Evolutionary conservation across 768 basidiomycete species (phyloP).

Genomic region (Auricularia cornea): DNA sequence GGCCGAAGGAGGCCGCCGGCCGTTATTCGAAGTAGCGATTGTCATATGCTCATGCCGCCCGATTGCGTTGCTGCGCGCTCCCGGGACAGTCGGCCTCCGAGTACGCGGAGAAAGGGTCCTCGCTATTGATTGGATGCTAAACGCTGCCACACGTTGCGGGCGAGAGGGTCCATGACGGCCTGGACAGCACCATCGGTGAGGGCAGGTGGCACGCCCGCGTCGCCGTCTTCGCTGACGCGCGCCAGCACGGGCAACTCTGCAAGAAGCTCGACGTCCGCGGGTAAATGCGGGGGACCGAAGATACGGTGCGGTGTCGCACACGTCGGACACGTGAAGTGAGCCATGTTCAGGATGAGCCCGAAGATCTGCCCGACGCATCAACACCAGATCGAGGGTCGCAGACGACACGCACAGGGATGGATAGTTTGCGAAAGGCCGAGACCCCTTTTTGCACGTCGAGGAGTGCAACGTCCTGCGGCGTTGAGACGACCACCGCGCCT

Average conservation of each 20-base stretch:
- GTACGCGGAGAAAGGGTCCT: too few species aligned
- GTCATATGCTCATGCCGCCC: too few species aligned
- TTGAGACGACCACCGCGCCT: conserved; percentile 93
- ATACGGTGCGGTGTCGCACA: conserved; percentile 57
- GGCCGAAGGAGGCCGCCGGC: too few species aligned
- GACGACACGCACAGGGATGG: conserved; percentile 60
- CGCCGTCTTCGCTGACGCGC: conserved; percentile 63
- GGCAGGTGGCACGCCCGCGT: conserved; percentile 47
- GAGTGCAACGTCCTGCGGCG: conserved; percentile 90
- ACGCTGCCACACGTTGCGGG: not conserved
- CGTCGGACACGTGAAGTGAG: conserved; percentile 69
- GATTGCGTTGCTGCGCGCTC: too few species aligned
- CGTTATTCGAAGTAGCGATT: too few species aligned
- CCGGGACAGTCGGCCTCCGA: too few species aligned
- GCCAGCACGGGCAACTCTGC: conserved; percentile 77
- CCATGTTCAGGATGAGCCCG: conserved; percentile 82
- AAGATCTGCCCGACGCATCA: conserved; percentile 72
- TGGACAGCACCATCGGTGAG: not conserved
- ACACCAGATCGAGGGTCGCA: not conserved
- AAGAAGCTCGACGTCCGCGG: conserved; percentile 50
- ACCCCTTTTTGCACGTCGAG: conserved; percentile 90
- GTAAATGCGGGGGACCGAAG: conserved; percentile 68
- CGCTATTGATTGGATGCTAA: not conserved
- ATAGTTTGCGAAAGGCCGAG: conserved; percentile 82
- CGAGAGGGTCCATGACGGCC: not conserved